Percentiles rank a stretch among this genome's conserved stretches.
phyloP scores from a whole-genome alignment of 208 protist genomes.

The Leptomonas seymouri region DNA sequence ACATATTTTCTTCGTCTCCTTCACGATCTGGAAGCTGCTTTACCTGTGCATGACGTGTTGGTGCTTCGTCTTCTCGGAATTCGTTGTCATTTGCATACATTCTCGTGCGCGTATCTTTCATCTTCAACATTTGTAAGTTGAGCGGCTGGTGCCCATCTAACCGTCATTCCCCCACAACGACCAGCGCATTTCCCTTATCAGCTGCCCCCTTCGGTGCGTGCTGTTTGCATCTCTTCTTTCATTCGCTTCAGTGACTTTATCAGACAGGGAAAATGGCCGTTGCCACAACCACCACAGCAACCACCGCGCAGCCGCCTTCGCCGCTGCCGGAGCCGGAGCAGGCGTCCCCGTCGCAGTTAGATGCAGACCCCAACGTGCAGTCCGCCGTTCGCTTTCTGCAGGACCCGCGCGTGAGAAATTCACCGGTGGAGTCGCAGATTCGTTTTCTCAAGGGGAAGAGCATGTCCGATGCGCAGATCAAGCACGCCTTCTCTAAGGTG shows the following conservation, averaged over 20 bases:
- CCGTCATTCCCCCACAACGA: too few relatives aligned
- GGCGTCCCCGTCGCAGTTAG: conserved; percentile 18
- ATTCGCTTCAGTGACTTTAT: background rate
- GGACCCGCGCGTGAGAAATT: conserved; percentile 56
- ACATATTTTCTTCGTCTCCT: too few relatives aligned
- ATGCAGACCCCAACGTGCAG: conserved; percentile 35
- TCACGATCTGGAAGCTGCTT: too few relatives aligned
- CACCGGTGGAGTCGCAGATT: conserved; percentile 66
- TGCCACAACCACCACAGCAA: background rate
- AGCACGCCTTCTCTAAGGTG: conserved; percentile 58
- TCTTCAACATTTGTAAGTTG: too few relatives aligned
- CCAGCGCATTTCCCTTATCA: too few relatives aligned
- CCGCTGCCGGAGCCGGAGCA: conserved; percentile 26
- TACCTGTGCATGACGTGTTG: too few relatives aligned
- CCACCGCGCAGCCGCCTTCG: background rate
- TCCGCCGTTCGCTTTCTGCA: conserved; percentile 70
- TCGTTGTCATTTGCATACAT: too few relatives aligned
- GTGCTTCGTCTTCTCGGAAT: too few relatives aligned
- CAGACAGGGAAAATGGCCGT: background rate
- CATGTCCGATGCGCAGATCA: conserved; percentile 65
- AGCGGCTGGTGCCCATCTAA: too few relatives aligned
- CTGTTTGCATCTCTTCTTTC: too few relatives aligned
- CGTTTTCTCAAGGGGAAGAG: conserved; percentile 80
- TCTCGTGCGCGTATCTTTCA: too few relatives aligned
- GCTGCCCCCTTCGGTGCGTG: too few relatives aligned